Evolutionary conservation across 768 basidiomycete genomes (phyloP).

Genomic region (Leucocoprinus sp.): DNA sequence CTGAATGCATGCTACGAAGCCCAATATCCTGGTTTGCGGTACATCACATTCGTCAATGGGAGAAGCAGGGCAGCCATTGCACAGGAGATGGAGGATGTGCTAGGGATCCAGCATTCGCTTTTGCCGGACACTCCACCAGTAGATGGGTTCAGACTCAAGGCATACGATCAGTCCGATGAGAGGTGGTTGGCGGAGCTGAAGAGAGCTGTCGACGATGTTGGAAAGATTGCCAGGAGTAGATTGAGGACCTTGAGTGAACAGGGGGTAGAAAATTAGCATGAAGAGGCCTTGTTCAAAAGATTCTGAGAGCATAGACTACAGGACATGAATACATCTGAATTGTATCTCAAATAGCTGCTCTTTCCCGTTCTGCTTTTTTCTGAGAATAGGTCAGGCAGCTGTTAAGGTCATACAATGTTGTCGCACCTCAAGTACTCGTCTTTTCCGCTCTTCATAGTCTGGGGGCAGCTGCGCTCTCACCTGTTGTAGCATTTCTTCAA

Average conservation of each 20-base stretch:
- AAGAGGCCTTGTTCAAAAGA: too few relatives aligned
- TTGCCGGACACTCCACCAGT: slow-evolving; percentile 33
- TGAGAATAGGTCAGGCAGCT: slow-evolving; percentile 11
- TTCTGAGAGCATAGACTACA: too few relatives aligned
- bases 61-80: slow-evolving; percentile 63
- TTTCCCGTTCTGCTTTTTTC: slow-evolving; percentile 25
- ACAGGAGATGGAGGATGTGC: slow-evolving; percentile 68
- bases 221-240: slow-evolving; percentile 68
- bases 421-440: slow-evolving; percentile 40
- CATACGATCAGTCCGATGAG: slow-evolving; percentile 27
- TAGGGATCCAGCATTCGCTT: slow-evolving; percentile 46
- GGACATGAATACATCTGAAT: neutral
- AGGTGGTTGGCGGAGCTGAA: slow-evolving; percentile 62
- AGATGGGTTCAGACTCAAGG: slow-evolving; percentile 22
- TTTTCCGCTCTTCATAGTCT: slow-evolving; percentile 52
- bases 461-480: slow-evolving; percentile 44
- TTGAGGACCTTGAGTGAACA: slow-evolving; percentile 34
- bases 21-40: slow-evolving; percentile 66
- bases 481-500: slow-evolving; percentile 46
- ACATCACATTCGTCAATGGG: slow-evolving; percentile 91
- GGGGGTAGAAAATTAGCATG: too few relatives aligned
- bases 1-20: slow-evolving; percentile 75
- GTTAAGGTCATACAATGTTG: neutral
- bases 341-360: slow-evolving; percentile 9
- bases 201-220: slow-evolving; percentile 68